Evolutionary conservation across 192 early-diverging fungal species (phyloP).

Genomic region (Backusella circina): DNA sequence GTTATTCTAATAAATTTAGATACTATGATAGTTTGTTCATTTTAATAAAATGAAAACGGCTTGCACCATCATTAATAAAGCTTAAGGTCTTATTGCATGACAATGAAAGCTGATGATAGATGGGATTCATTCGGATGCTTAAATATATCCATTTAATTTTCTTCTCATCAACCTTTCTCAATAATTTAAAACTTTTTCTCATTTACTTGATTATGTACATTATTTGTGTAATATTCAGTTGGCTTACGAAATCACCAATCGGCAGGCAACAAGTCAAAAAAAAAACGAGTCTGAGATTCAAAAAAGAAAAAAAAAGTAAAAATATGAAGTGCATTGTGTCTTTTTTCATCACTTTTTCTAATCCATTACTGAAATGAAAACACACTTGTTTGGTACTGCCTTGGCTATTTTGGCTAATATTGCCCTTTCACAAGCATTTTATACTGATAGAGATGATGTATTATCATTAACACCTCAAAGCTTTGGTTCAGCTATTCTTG

Average conservation of each 20-base stretch:
- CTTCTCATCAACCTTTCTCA: too few relatives aligned
- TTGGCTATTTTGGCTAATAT: not conserved
- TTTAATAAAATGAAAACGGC: too few relatives aligned
- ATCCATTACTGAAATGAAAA: not conserved
- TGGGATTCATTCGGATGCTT: too few relatives aligned
- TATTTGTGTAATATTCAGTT: not conserved
- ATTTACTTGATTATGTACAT: too few relatives aligned
- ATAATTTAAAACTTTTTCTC: too few relatives aligned
- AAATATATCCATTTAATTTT: too few relatives aligned
- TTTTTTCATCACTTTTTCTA: not conserved
- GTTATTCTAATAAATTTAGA: too few relatives aligned
- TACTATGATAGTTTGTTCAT: too few relatives aligned
- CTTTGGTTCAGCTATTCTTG: constrained; percentile 65
- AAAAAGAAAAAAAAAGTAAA: not conserved
- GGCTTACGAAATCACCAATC: constrained; percentile 5
- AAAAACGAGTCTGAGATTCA: not conserved
- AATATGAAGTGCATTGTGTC: not conserved
- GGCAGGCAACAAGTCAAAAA: constrained; percentile 10
- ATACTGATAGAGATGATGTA: constrained; percentile 46
- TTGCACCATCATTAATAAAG: too few relatives aligned
- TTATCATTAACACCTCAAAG: constrained; percentile 50
- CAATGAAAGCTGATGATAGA: too few relatives aligned
- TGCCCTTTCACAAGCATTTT: constrained; percentile 40
- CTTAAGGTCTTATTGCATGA: too few relatives aligned
- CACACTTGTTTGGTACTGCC: not conserved